phyloP scores from a whole-genome alignment of 176 grass and related monocot genomes.

The Musa troglodytarum region DNA sequence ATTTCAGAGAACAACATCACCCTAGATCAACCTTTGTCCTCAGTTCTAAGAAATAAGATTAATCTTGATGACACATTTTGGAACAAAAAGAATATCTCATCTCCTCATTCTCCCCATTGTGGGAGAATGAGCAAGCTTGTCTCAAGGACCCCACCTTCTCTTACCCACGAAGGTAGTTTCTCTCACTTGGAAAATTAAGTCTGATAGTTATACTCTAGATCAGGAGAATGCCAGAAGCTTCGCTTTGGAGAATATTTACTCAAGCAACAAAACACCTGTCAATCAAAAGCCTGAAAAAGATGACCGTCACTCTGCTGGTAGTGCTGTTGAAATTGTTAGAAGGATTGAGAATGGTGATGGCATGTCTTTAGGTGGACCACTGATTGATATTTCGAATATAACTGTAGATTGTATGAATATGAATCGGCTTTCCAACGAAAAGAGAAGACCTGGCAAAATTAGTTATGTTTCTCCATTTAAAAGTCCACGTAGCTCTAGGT shows the following conservation, averaged over 20 bases:
- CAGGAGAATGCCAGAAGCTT: background rate
- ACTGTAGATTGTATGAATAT: slow-evolving; percentile 27
- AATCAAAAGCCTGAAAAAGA: slow-evolving; percentile 30
- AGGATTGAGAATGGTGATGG: slow-evolving; percentile 24
- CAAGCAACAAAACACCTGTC: slow-evolving; percentile 17
- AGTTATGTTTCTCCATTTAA: slow-evolving; percentile 73
- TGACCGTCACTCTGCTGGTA: slow-evolving; percentile 25
- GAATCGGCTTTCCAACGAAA: slow-evolving; percentile 31
- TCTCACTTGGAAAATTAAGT: slow-evolving; percentile 17
- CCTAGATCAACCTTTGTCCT: slow-evolving; percentile 11
- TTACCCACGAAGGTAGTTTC: slow-evolving; percentile 16
- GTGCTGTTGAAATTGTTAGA: slow-evolving; percentile 8
- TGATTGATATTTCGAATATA: slow-evolving; percentile 53
- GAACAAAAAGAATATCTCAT: slow-evolving; percentile 29
- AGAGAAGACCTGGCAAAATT: slow-evolving; percentile 48
- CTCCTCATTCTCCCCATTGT: slow-evolving; percentile 9
- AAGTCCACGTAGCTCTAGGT: slow-evolving; percentile 79
- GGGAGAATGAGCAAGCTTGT: slow-evolving; percentile 13
- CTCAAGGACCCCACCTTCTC: slow-evolving; percentile 3
- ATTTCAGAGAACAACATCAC: slow-evolving; percentile 28
- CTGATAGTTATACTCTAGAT: slow-evolving; percentile 18
- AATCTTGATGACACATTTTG: slow-evolving; percentile 20
- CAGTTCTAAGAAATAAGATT: slow-evolving; percentile 26
- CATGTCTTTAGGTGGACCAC: slow-evolving; percentile 30
- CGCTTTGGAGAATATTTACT: background rate